Evolutionary conservation across 1,284 basidiomycete genomes (phyloP).

Genomic region (Cutaneotrichosporon daszewskae): DNA sequence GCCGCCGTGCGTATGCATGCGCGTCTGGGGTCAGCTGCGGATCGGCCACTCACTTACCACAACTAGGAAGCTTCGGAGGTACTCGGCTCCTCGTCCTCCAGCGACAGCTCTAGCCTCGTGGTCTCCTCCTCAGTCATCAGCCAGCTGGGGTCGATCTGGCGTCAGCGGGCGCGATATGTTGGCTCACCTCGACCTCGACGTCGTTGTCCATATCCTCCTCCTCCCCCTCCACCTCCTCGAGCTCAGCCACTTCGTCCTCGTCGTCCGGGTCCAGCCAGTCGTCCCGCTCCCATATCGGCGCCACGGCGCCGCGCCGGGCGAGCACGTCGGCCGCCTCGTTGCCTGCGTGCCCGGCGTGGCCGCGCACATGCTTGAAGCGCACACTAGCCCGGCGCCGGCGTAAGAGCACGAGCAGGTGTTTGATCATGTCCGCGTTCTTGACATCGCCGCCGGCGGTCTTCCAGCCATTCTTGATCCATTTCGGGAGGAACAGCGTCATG

Average conservation of each 20-base stretch:
- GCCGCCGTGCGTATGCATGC: too few relatives aligned
- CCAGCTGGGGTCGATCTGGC: constrained; percentile 34
- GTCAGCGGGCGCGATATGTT: not conserved
- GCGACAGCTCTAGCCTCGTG: constrained; percentile 22
- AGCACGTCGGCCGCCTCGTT: constrained; percentile 46
- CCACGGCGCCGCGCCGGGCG: constrained; percentile 34
- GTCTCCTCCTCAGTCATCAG: constrained; percentile 33
- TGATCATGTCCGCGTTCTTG: constrained; percentile 46
- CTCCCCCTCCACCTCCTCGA: constrained; percentile 19
- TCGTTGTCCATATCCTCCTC: constrained; percentile 8
- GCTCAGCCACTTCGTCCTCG: constrained; percentile 18
- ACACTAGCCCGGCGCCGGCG: constrained; percentile 26
- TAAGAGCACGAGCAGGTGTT: constrained; percentile 43
- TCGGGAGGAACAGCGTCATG: constrained; percentile 44
- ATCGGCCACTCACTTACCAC: too few relatives aligned
- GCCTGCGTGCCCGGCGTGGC: constrained; percentile 39
- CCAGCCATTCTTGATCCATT: constrained; percentile 42
- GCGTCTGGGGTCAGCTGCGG: too few relatives aligned
- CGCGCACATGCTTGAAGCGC: constrained; percentile 43
- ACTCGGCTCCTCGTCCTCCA: too few relatives aligned
- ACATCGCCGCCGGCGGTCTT: constrained; percentile 24
- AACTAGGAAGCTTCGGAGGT: too few relatives aligned
- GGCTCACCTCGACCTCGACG: constrained; percentile 2
- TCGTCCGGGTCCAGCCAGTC: constrained; percentile 40
- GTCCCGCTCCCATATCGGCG: constrained; percentile 15